A percentile compares a stretch with the other conserved stretches of the same genome.
These are phyloP conservation scores for Ceratonia siliqua DNA, from an alignment of 306 rosid genomes.

Conservation along the genomic window DNA sequence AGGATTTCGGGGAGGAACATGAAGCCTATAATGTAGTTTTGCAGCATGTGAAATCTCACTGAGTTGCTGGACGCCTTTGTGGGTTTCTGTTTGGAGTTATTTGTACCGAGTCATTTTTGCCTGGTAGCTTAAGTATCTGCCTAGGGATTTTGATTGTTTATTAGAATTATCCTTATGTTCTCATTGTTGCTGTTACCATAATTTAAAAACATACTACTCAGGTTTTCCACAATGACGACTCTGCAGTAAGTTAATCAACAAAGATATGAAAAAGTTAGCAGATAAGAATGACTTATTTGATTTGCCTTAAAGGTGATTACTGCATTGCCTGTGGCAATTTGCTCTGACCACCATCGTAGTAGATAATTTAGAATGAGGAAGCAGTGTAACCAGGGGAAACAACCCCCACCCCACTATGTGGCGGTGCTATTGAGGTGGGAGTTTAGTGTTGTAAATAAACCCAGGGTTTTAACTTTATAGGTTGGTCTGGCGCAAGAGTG, in stretches of 20 bases:
- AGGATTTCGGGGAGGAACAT: constrained; percentile 58
- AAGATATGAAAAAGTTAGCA: not conserved
- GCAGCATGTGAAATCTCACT: constrained; percentile 51
- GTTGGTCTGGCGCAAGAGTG: not conserved
- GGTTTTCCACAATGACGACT: not conserved
- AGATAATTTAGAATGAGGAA: too few species aligned
- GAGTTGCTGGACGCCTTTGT: constrained; percentile 7
- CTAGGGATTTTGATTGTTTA: constrained; percentile 23
- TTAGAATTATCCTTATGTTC: not conserved
- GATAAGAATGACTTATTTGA: not conserved
- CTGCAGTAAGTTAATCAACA: not conserved
- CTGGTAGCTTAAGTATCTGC: constrained; percentile 7
- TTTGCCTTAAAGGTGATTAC: not conserved
- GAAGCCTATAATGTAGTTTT: constrained; percentile 51
- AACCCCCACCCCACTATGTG: too few species aligned
- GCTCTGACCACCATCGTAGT: not conserved
- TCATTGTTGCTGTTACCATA: constrained; percentile 11
- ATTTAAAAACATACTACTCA: not conserved
- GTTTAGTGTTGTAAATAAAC: too few species aligned
- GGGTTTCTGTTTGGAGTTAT: constrained; percentile 6
- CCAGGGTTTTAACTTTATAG: too few species aligned
- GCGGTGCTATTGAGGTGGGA: too few species aligned
- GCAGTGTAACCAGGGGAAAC: too few species aligned
- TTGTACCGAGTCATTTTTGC: constrained; percentile 36
- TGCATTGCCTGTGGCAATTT: not conserved